Percentiles rank a stretch among this genome's conserved stretches.
These are phyloP conservation scores for Balamuthia mandrillaris DNA, from an alignment of 208 protist genomes.

Conservation along the genomic window DNA sequence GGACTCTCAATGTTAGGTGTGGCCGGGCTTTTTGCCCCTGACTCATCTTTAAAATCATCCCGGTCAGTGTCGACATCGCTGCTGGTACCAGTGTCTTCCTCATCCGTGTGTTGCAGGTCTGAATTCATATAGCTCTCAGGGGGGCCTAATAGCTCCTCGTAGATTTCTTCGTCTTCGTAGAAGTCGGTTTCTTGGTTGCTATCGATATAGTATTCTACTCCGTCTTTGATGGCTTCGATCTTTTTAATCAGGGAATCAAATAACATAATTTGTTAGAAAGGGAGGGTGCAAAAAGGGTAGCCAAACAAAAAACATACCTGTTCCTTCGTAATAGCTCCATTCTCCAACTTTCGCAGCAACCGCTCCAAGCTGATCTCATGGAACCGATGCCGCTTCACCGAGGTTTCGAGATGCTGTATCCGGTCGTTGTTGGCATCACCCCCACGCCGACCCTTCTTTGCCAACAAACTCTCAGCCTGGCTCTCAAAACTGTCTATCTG, in stretches of 20 bases:
- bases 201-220: conserved; percentile 45
- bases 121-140: not conserved
- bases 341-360: conserved; percentile 29
- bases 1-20: too few species aligned
- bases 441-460: not conserved
- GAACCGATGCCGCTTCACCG: conserved; percentile 15
- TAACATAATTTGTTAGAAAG: not conserved
- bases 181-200: conserved; percentile 40
- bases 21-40: too few species aligned
- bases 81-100: too few species aligned
- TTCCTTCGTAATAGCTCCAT: not conserved
- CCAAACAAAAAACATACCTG: not conserved
- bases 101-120: not conserved
- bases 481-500: not conserved
- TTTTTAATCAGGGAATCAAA: not conserved
- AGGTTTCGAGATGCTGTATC: not conserved
- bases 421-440: not conserved
- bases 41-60: too few species aligned
- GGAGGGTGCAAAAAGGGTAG: not conserved
- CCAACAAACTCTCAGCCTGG: not conserved
- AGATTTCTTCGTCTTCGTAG: conserved; percentile 28
- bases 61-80: too few species aligned
- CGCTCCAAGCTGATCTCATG: conserved; percentile 19
- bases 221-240: conserved; percentile 22
- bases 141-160: conserved; percentile 1